These are phyloP conservation scores for Calonectria pseudoreteaudii DNA, from an alignment of 2,329 filamentous ascomycete species.

Conservation along the genomic window DNA sequence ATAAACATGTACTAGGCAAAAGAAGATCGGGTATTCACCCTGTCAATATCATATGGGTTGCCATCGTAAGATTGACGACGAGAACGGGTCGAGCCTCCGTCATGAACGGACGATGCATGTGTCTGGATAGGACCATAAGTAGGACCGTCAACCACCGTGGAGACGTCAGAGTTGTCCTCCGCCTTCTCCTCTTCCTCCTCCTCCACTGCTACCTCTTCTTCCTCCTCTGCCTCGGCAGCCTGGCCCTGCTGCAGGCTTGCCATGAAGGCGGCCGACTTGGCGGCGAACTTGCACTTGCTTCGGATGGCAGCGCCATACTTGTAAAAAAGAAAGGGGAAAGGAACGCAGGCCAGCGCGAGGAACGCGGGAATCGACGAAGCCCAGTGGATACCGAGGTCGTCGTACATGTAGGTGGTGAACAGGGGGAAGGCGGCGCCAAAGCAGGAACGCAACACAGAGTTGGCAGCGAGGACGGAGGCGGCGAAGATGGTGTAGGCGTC, in stretches of 20 bases:
- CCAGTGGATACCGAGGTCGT: slow-evolving; percentile 16
- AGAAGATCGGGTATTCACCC: slow-evolving; percentile 11
- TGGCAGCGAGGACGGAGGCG: slow-evolving; percentile 8
- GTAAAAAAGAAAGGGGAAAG: slow-evolving; percentile 18
- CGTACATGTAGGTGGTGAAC: slow-evolving; percentile 16
- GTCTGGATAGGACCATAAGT: neutral
- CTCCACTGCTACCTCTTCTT: neutral
- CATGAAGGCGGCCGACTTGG: slow-evolving; percentile 15
- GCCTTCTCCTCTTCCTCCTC: neutral
- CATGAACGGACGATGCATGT: neutral
- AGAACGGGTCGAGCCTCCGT: neutral
- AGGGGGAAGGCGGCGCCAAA: slow-evolving; percentile 18
- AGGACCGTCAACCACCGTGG: slow-evolving; percentile 11
- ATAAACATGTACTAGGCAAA: slow-evolving; percentile 5
- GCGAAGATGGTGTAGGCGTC: slow-evolving; percentile 19
- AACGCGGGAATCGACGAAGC: slow-evolving; percentile 12
- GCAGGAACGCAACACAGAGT: slow-evolving; percentile 12
- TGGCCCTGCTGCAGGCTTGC: slow-evolving; percentile 6
- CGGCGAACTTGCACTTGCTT: slow-evolving; percentile 12
- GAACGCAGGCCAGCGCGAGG: slow-evolving; percentile 9
- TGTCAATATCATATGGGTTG: slow-evolving; percentile 16
- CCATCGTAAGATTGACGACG: slow-evolving; percentile 9
- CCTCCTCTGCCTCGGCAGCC: neutral
- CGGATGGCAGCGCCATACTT: slow-evolving; percentile 15
- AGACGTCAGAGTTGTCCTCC: slow-evolving; percentile 2